Conservation (phyloP, 257 asterid species). For the Nicotiana noctiflora region DNA sequence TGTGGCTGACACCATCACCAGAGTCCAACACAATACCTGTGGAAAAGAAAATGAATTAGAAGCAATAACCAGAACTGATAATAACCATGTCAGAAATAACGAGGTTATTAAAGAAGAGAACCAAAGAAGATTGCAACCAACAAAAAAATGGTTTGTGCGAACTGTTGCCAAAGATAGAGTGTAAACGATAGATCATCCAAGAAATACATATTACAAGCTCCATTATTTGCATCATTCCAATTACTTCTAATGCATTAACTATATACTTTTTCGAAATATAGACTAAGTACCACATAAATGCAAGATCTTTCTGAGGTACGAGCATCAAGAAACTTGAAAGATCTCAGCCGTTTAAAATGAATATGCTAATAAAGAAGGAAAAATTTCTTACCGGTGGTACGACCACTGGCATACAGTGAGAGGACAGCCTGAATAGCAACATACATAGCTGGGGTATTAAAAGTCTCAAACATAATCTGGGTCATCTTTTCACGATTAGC, state of each 20-base stretch:
- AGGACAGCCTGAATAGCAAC: conserved; percentile 96
- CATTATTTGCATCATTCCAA: neutral
- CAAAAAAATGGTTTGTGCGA: neutral
- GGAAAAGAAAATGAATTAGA: neutral
- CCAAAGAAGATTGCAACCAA: neutral
- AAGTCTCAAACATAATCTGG: conserved; percentile 93
- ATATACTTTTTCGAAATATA: neutral
- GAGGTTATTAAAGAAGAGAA: neutral
- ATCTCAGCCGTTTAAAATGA: neutral
- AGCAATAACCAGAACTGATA: neutral
- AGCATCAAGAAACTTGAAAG: neutral
- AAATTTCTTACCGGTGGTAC: conserved; percentile 70
- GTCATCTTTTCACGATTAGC: conserved; percentile 96
- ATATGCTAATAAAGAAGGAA: neutral
- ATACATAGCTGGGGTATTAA: conserved; percentile 90
- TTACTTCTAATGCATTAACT: neutral
- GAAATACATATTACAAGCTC: neutral
- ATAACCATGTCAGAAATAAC: neutral
- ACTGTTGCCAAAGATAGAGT: neutral
- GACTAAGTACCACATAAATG: neutral
- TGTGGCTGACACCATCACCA: conserved; percentile 45
- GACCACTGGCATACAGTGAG: conserved; percentile 90
- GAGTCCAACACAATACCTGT: conserved; percentile 42
- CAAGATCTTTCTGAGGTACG: neutral
- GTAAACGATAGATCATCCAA: neutral